Evolutionary conservation across 2,329 filamentous ascomycete genomes (phyloP).

Genomic region (Lithohypha guttulata): DNA sequence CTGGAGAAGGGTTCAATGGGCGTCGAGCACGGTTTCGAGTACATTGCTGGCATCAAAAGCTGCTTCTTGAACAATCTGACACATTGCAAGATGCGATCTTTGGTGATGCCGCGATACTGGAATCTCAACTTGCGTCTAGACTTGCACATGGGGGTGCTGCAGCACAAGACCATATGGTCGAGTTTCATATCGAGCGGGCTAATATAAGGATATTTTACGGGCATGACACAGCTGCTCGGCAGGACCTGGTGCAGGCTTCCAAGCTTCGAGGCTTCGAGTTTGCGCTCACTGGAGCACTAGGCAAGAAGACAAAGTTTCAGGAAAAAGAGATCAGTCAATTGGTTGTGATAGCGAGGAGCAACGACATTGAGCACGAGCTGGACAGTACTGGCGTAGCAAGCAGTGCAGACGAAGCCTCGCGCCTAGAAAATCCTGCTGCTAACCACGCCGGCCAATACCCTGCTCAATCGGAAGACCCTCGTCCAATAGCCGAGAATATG

Average conservation of each 20-base stretch:
- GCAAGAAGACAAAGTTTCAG: conserved; percentile 47
- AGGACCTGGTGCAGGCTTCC: conserved; percentile 59
- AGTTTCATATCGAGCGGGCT: conserved; percentile 71
- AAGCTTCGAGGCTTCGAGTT: conserved; percentile 63
- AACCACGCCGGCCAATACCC: conserved; percentile 16
- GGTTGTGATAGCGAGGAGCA: conserved; percentile 77
- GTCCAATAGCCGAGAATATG: not conserved
- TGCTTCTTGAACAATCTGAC: conserved; percentile 52
- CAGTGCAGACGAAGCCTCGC: conserved; percentile 11
- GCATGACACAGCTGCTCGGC: conserved; percentile 61
- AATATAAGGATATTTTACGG: conserved; percentile 78
- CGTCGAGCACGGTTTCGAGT: conserved; percentile 59
- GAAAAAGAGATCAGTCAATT: conserved; percentile 59
- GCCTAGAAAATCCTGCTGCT: conserved; percentile 13
- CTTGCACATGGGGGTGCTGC: conserved; percentile 25
- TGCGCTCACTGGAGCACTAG: conserved; percentile 72
- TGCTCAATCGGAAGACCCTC: conserved; percentile 15
- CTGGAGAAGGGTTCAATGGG: conserved; percentile 32
- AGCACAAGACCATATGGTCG: conserved; percentile 24
- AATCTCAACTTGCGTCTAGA: conserved; percentile 26
- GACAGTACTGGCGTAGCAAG: conserved; percentile 10
- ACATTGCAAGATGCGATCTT: conserved; percentile 52
- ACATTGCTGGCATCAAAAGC: conserved; percentile 60
- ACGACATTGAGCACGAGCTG: conserved; percentile 27
- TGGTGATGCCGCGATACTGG: conserved; percentile 44